Evolutionary conservation across 257 asterid genomes (phyloP).

Genomic region (Solanum paucissectum): DNA sequence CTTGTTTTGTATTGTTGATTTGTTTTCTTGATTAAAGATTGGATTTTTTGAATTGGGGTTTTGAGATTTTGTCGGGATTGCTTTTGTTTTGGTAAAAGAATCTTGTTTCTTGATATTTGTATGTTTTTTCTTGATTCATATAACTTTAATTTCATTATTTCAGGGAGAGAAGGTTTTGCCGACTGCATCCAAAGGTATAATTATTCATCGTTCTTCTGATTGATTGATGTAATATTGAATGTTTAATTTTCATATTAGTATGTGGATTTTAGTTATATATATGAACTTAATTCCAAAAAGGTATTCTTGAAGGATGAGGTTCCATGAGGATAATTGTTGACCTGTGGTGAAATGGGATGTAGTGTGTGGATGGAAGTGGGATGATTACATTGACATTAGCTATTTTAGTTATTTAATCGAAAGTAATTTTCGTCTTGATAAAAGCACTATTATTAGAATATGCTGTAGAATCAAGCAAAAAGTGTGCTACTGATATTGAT

Average conservation of each 20-base stretch:
- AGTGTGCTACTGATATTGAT: background rate
- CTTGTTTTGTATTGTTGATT: background rate
- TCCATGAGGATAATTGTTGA: background rate
- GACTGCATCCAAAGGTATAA: background rate
- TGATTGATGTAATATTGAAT: background rate
- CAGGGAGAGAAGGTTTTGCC: constrained; percentile 5
- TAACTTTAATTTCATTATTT: background rate
- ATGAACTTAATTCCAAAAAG: background rate
- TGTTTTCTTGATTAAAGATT: background rate
- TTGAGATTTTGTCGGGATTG: background rate
- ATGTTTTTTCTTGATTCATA: background rate
- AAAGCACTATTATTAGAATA: background rate
- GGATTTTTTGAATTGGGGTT: background rate
- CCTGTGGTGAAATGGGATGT: background rate
- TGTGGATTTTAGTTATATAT: background rate
- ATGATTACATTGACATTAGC: background rate
- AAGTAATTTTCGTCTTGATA: background rate
- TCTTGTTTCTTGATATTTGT: background rate
- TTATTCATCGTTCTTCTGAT: background rate
- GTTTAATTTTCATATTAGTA: background rate
- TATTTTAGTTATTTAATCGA: background rate
- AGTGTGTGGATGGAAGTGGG: background rate
- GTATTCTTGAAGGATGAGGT: background rate
- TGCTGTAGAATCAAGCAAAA: background rate
- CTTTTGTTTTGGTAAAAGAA: background rate